Base-by-base conservation (phyloP, 441 rosid genomes). In the Adansonia gregorii region DNA sequence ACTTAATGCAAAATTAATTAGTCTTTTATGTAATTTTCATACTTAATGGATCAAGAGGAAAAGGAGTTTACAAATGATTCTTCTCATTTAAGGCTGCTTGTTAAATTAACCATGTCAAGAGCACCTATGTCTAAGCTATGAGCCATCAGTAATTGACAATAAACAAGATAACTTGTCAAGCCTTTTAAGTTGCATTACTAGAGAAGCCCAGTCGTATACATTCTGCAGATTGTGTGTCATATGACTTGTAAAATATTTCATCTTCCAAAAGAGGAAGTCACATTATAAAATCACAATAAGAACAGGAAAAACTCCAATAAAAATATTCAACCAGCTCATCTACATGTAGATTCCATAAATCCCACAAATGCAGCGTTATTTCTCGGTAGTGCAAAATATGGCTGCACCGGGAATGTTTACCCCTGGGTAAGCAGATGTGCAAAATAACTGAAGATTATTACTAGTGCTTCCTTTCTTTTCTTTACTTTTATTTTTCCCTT, bases 251-350 rank as follows among this genome's bases (percentile, higher is more conserved):
- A 24, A 46, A 67, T 67, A 67, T 67, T 45, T 45, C 72, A 43
- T 67, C 35, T 45, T 67, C 71, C 9, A 19, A 45, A 67, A 1
- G 27, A 3, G n/a, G 15, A 17, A 19, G 7, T 17, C 31, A 41
- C 10, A 67, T 54, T 9, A 15, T 11, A 8, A 45, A 66, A 45
- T 10, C 54, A 67, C 31, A 67, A 45, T 45, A 45, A 67, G 8
- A n/a, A 41, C 51, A 17, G n/a, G 52, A 15, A 9, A 67, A 67
- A 43, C 52, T 43, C 14, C 31, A 19, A 67, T 8, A 67, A 67
- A 67, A 64, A 4, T 67, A 67, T 67, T 67, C 72, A 67, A 67
- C n/a, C 54, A 67, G 52, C 54, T 67, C 54, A 67, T 52, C 54
- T 19, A 17, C 54, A 67, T 5, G 8, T 20, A 17, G 14, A 67